A percentile compares a stretch with the other conserved stretches of the same genome.
phyloP scores from a whole-genome alignment of 768 basidiomycete species.

The Rhizopogon roseolus region DNA sequence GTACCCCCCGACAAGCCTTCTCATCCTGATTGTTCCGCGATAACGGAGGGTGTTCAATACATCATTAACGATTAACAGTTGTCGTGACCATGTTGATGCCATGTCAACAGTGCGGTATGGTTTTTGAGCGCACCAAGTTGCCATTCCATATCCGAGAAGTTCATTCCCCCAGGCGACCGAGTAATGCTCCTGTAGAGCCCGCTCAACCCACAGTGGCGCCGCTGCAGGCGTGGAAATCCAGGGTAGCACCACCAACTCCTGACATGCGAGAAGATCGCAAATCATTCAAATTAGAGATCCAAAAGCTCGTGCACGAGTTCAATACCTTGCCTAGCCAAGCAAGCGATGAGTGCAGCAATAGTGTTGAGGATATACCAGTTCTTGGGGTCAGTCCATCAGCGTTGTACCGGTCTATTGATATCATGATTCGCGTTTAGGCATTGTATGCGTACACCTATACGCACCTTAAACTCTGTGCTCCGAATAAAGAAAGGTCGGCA shows the following conservation, averaged over 20 bases:
- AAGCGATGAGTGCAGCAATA: constrained; percentile 10
- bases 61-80: not conserved
- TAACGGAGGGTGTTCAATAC: not conserved
- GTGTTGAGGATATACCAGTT: constrained; percentile 12
- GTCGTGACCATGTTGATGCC: not conserved
- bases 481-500: constrained; percentile 6
- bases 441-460: constrained; percentile 25
- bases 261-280: constrained; percentile 4
- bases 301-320: constrained; percentile 15
- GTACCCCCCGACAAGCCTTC: not conserved
- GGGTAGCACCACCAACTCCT: no score
- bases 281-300: constrained; percentile 9
- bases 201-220: no score
- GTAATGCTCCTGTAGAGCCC: no score
- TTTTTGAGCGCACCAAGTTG: not conserved
- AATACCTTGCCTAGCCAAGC: constrained; percentile 4
- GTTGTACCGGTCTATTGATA: not conserved
- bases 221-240: no score
- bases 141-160: not conserved
- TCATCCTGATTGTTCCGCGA: not conserved
- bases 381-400: constrained; percentile 16
- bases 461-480: constrained; percentile 15
- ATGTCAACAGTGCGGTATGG: not conserved
- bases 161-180: not conserved
- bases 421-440: constrained; percentile 15